Percentiles rank a stretch among this genome's conserved stretches.
phyloP scores from a whole-genome alignment of 495 filamentous ascomycete genomes.

The Jackrogersella multiformis region DNA sequence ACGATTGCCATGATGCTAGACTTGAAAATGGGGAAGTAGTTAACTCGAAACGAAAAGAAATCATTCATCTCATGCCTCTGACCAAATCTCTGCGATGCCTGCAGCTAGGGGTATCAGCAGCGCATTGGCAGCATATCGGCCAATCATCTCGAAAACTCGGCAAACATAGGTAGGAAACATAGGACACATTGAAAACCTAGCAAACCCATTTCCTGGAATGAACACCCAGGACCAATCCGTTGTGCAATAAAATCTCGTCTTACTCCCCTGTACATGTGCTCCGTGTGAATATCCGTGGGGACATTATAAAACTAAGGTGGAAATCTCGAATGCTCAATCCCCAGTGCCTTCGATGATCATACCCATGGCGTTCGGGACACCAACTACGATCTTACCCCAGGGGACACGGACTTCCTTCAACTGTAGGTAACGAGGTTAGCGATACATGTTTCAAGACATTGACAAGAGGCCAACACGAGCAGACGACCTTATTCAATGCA shows the following conservation, averaged over 20 bases:
- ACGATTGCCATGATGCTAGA: not conserved
- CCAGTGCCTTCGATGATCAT: constrained; percentile 62
- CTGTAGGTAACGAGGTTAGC: constrained; percentile 38
- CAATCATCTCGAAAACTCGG: too few relatives aligned
- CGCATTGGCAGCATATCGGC: not conserved
- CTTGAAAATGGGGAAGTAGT: too few relatives aligned
- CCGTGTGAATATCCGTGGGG: not conserved
- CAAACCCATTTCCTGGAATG: not conserved
- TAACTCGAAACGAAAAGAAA: not conserved
- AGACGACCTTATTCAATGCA: not conserved
- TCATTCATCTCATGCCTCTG: not conserved
- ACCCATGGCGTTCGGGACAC: constrained; percentile 72
- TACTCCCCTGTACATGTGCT: not conserved
- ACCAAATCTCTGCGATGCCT: not conserved
- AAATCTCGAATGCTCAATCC: constrained; percentile 28
- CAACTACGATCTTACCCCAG: constrained; percentile 77
- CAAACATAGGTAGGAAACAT: too few relatives aligned
- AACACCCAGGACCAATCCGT: not conserved
- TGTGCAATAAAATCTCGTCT: not conserved
- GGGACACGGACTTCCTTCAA: constrained; percentile 76
- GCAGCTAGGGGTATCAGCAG: too few relatives aligned
- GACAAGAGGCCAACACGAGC: not conserved
- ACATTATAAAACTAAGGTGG: not conserved
- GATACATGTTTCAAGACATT: not conserved
- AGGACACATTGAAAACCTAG: too few relatives aligned